phyloP scores from a whole-genome alignment of 2,329 filamentous ascomycete genomes.

The Fusarium sp. region DNA sequence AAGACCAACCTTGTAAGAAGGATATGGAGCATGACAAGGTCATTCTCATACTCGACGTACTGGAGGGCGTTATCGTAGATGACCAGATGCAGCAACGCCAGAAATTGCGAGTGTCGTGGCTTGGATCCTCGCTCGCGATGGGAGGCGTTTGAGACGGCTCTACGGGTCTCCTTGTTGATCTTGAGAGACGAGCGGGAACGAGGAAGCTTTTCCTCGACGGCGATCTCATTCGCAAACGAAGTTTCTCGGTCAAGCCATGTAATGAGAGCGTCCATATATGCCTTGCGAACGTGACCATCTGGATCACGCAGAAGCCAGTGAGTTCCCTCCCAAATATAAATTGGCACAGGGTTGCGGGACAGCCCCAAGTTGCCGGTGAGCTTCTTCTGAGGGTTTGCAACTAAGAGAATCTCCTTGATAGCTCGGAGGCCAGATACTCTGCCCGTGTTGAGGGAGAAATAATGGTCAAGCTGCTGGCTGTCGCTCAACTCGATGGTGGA shows the following conservation, averaged over 20 bases:
- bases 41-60: slow-evolving; percentile 75
- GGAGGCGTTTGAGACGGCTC: slow-evolving; percentile 76
- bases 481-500: slow-evolving; percentile 54
- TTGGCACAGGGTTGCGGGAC: slow-evolving; percentile 77
- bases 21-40: slow-evolving; percentile 80
- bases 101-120: slow-evolving; percentile 73
- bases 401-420: slow-evolving; percentile 82
- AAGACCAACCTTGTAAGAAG: slow-evolving; percentile 79
- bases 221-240: slow-evolving; percentile 70
- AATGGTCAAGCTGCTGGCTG: slow-evolving; percentile 60
- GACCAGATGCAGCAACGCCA: slow-evolving; percentile 84
- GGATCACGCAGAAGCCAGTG: slow-evolving; percentile 90
- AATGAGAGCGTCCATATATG: slow-evolving; percentile 84
- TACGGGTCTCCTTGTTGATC: slow-evolving; percentile 59
- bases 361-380: slow-evolving; percentile 70
- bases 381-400: slow-evolving; percentile 77
- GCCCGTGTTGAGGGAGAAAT: slow-evolving; percentile 64
- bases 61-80: slow-evolving; percentile 90
- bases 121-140: slow-evolving; percentile 64
- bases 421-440: slow-evolving; percentile 77
- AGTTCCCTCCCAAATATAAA: slow-evolving; percentile 94
- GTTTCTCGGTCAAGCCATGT: slow-evolving; percentile 90
- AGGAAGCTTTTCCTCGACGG: slow-evolving; percentile 65
- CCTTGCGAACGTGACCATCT: slow-evolving; percentile 80
- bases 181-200: slow-evolving; percentile 57